These are phyloP conservation scores for Emydomyces testavorans DNA, from an alignment of 2,329 filamentous ascomycete species.

Conservation along the genomic window DNA sequence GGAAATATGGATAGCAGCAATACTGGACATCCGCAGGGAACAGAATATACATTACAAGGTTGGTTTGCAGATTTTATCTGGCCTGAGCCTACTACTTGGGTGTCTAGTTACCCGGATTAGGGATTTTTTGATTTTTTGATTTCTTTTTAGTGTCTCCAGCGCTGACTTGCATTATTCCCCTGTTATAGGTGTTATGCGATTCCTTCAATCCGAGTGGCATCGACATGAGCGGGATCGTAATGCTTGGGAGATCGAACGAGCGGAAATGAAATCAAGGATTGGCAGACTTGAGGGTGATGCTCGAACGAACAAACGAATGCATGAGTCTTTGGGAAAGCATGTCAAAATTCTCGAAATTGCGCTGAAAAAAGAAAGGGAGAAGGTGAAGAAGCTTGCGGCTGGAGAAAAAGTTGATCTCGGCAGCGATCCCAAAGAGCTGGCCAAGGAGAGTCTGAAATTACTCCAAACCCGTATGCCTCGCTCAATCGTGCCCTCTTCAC, in stretches of 20 bases:
- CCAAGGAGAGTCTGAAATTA: conserved; percentile 35
- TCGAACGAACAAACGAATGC: conserved; percentile 73
- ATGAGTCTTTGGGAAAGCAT: conserved; percentile 82
- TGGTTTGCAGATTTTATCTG: conserved; percentile 20
- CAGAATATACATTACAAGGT: conserved; percentile 64
- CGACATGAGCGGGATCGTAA: conserved; percentile 95
- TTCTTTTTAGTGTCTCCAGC: background rate
- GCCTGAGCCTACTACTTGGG: background rate
- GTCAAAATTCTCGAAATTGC: conserved; percentile 81
- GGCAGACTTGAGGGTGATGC: conserved; percentile 84
- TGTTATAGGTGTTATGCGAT: conserved; percentile 82
- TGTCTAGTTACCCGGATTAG: no score
- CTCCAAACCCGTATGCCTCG: conserved; percentile 28
- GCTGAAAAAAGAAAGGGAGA: conserved; percentile 67
- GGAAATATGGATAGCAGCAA: conserved; percentile 35
- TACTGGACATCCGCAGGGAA: conserved; percentile 47
- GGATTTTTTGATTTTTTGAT: background rate
- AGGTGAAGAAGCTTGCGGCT: conserved; percentile 46
- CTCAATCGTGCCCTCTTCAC: conserved; percentile 4
- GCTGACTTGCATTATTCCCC: conserved; percentile 19
- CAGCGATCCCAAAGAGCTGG: conserved; percentile 37
- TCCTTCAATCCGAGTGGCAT: conserved; percentile 98
- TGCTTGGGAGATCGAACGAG: conserved; percentile 96
- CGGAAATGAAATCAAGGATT: conserved; percentile 97
- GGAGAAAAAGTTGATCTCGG: conserved; percentile 40